Evolutionary conservation across 1,284 basidiomycete genomes (phyloP).

Genomic region (Malassezia restricta): DNA sequence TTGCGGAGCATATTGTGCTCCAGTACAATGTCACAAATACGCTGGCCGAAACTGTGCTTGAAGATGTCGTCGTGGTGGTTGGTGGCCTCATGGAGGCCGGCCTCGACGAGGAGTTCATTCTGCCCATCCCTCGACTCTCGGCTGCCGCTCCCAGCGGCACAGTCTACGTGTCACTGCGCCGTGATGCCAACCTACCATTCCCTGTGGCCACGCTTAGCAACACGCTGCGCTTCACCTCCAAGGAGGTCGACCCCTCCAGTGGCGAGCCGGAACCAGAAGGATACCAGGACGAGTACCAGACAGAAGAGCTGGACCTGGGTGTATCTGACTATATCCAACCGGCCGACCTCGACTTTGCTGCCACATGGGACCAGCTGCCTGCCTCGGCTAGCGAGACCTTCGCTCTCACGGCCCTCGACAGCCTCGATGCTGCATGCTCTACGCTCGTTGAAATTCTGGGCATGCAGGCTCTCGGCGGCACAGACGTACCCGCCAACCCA

Average conservation of each 20-base stretch:
- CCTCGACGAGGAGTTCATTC: constrained; percentile 87
- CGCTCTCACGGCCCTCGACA: constrained; percentile 79
- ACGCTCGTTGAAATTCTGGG: constrained; percentile 85
- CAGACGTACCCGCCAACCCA: constrained; percentile 52
- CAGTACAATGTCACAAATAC: constrained; percentile 98
- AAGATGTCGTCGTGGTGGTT: constrained; percentile 70
- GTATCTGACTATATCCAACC: constrained; percentile 87
- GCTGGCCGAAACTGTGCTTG: constrained; percentile 91
- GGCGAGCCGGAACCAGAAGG: constrained; percentile 95
- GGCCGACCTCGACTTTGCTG: constrained; percentile 74
- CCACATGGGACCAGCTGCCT: constrained; percentile 85
- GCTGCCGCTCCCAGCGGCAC: constrained; percentile 62
- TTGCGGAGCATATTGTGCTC: constrained; percentile 76
- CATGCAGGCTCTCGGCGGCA: constrained; percentile 78
- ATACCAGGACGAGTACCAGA: constrained; percentile 95
- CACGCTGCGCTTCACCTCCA: constrained; percentile 89
- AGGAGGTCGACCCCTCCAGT: constrained; percentile 91
- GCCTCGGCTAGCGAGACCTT: constrained; percentile 73
- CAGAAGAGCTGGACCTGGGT: constrained; percentile 86
- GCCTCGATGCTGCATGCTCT: constrained; percentile 75
- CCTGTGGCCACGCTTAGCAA: constrained; percentile 75
- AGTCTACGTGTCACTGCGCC: constrained; percentile 87
- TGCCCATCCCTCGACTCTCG: constrained; percentile 58
- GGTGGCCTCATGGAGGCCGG: constrained; percentile 69
- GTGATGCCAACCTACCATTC: constrained; percentile 61